Evolutionary conservation across 2,329 filamentous ascomycete genomes (phyloP).

Genomic region (Camillea tinctor): DNA sequence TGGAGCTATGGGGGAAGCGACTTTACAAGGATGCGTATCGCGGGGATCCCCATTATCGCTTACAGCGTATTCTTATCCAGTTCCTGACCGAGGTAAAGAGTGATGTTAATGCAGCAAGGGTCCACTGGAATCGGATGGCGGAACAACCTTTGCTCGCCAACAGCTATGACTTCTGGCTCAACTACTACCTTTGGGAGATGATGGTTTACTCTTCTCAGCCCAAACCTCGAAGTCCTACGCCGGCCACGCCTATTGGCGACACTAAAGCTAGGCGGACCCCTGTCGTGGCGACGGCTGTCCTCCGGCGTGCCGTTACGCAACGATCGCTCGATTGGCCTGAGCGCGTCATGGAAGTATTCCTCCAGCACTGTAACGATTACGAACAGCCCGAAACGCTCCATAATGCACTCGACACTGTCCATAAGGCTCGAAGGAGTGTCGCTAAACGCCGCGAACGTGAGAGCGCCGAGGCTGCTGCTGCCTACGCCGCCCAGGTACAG

Average conservation of each 20-base stretch:
- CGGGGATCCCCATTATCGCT: conserved; percentile 83
- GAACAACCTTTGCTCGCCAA: conserved; percentile 64
- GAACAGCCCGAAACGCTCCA: conserved; percentile 76
- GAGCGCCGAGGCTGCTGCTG: conserved; percentile 57
- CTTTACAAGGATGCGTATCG: conserved; percentile 73
- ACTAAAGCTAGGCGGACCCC: conserved; percentile 61
- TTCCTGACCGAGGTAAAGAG: conserved; percentile 84
- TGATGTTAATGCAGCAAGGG: conserved; percentile 72
- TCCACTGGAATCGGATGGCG: conserved; percentile 71
- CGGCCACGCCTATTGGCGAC: conserved; percentile 36
- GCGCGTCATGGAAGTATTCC: conserved; percentile 69
- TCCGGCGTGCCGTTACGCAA: conserved; percentile 66
- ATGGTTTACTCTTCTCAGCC: conserved; percentile 54
- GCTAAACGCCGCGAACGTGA: conserved; percentile 65
- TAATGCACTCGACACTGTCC: conserved; percentile 68
- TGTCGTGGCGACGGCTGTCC: conserved; percentile 69
- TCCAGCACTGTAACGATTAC: conserved; percentile 85
- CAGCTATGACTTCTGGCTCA: conserved; percentile 90
- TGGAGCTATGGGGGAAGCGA: conserved; percentile 73
- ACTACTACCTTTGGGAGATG: conserved; percentile 92
- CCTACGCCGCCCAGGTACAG: conserved; percentile 41
- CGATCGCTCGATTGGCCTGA: conserved; percentile 73
- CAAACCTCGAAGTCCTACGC: conserved; percentile 53
- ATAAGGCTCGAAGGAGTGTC: conserved; percentile 65
- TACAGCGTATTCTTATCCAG: conserved; percentile 90